Percentiles rank a stretch among this genome's conserved stretches.
Conservation (phyloP, 176 grass and related monocot genomes). For the Carex pumila region DNA sequence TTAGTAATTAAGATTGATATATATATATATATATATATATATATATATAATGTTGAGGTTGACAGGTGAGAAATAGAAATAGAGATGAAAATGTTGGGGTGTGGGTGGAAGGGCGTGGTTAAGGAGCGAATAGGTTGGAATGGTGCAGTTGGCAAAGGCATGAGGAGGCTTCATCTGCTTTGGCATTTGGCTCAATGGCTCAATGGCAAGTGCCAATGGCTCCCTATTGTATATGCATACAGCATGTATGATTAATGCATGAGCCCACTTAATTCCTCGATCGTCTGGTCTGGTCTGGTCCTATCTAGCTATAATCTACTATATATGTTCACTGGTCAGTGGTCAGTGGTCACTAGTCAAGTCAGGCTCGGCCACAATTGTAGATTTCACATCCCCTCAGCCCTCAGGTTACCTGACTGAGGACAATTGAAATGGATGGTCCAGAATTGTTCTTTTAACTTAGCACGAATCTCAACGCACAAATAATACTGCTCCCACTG, state of each 20-base stretch:
- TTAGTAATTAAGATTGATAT: background rate
- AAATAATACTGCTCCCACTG: too few species aligned
- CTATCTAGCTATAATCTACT: background rate
- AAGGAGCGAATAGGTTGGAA: background rate
- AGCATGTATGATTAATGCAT: background rate
- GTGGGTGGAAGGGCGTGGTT: background rate
- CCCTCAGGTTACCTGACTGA: too few species aligned
- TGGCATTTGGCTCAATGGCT: background rate
- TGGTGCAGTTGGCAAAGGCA: background rate
- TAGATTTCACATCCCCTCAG: too few species aligned
- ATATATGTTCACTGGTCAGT: background rate
- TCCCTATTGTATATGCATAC: background rate
- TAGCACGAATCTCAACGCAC: too few species aligned
- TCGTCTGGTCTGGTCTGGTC: background rate
- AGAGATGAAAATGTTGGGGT: background rate
- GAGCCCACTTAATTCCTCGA: background rate
- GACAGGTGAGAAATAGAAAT: background rate
- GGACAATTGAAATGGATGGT: too few species aligned
- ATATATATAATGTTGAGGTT: background rate
- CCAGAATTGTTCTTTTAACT: too few species aligned
- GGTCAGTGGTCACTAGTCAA: background rate
- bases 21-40: too few species aligned
- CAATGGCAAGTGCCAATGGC: too few species aligned
- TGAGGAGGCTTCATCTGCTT: background rate
- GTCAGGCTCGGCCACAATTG: too few species aligned